Percentiles rank a stretch among this genome's conserved stretches.
Conservation (phyloP, 108 stramenopile species). For the Fragilaria radians region DNA sequence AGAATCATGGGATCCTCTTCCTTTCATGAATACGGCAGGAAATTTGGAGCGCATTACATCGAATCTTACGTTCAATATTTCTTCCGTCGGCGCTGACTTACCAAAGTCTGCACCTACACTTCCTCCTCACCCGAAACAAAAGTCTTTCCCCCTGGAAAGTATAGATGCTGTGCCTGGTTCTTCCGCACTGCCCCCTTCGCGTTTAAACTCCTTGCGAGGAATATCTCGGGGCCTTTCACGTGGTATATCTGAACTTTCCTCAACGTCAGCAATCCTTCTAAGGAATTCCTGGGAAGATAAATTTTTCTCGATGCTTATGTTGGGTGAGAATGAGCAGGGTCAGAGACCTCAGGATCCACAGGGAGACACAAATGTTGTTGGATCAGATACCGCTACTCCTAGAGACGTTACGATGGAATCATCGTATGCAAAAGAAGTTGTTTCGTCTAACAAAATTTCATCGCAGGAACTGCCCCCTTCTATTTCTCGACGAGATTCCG, state of each 20-base stretch:
- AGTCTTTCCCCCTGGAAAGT: conserved; percentile 36
- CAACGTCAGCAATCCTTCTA: conserved; percentile 36
- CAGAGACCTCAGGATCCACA: background rate
- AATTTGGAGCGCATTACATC: background rate
- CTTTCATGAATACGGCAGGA: background rate
- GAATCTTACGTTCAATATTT: background rate
- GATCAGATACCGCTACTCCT: background rate
- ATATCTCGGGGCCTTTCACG: conserved; percentile 47
- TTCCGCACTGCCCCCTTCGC: conserved; percentile 18
- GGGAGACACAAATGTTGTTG: background rate
- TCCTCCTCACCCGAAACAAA: conserved; percentile 83
- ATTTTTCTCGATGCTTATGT: conserved; percentile 68
- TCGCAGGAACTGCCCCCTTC: background rate
- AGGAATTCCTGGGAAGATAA: conserved; percentile 74
- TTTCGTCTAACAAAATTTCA: background rate
- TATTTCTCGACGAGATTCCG: background rate
- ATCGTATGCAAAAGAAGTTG: background rate
- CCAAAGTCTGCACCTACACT: conserved; percentile 31
- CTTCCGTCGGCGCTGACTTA: background rate
- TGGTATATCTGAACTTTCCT: conserved; percentile 38
- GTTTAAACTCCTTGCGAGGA: conserved; percentile 33
- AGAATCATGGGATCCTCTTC: background rate
- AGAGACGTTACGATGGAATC: background rate
- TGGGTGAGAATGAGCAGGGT: conserved; percentile 15
- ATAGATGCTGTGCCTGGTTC: conserved; percentile 12